Percentiles rank a stretch among this genome's conserved stretches.
Conservation (phyloP, 1,284 basidiomycete genomes). For the Apiotrichum gamsii region DNA sequence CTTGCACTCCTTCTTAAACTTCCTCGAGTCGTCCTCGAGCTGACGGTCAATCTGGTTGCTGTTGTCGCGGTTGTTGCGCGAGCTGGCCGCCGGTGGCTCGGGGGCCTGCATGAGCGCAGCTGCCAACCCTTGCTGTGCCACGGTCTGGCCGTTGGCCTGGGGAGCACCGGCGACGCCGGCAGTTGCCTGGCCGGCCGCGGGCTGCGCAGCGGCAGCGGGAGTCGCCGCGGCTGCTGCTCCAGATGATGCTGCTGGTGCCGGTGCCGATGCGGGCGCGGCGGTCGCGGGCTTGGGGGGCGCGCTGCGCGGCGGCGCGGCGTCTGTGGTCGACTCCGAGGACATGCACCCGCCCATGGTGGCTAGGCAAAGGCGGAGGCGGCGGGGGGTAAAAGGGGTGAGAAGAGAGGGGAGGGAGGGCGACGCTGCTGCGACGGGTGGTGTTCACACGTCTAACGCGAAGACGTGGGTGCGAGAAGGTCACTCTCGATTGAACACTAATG, state of each 20-base stretch:
- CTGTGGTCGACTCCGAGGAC: slow-evolving; percentile 26
- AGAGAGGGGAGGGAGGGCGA: background rate
- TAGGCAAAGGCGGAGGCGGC: background rate
- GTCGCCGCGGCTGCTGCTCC: slow-evolving; percentile 17
- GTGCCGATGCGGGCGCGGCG: slow-evolving; percentile 6
- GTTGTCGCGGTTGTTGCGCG: slow-evolving; percentile 54
- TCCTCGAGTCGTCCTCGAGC: slow-evolving; percentile 53
- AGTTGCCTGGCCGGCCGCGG: too few relatives aligned
- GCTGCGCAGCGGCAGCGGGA: slow-evolving; percentile 17
- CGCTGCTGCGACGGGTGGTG: too few relatives aligned
- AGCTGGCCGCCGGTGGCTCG: slow-evolving; percentile 4
- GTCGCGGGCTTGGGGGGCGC: slow-evolving; percentile 6
- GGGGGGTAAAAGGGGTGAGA: background rate
- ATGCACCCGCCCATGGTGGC: slow-evolving; percentile 36
- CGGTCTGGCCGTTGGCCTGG: background rate
- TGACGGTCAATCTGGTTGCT: slow-evolving; percentile 56
- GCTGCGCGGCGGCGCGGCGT: slow-evolving; percentile 16
- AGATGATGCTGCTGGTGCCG: slow-evolving; percentile 4
- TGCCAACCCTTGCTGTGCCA: slow-evolving; percentile 29
- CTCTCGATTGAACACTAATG: too few relatives aligned
- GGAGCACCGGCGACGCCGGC: slow-evolving; percentile 24
- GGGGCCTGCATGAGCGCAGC: slow-evolving; percentile 33
- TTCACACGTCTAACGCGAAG: too few relatives aligned
- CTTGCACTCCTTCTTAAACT: slow-evolving; percentile 87
- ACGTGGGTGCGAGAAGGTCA: too few relatives aligned